A percentile compares a stretch with the other conserved stretches of the same genome.
Conservation (phyloP, 2,329 filamentous ascomycete species). For the Cladosporium sphaerospermum region DNA sequence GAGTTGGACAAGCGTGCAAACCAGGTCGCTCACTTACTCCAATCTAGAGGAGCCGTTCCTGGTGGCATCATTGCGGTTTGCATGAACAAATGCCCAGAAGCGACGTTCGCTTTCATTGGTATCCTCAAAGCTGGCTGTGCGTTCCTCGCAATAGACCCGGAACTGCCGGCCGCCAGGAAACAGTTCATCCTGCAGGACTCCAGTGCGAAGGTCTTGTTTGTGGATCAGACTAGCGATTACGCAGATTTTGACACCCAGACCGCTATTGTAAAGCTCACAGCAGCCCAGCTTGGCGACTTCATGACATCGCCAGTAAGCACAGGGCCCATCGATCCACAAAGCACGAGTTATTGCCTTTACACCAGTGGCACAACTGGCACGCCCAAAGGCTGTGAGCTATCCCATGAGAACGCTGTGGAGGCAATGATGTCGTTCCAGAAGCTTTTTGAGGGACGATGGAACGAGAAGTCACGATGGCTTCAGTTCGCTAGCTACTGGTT, state of each 20-base stretch:
- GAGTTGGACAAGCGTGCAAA: slow-evolving; percentile 67
- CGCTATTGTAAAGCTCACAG: slow-evolving; percentile 13
- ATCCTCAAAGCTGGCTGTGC: slow-evolving; percentile 76
- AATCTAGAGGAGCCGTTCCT: slow-evolving; percentile 40
- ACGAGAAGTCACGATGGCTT: slow-evolving; percentile 67
- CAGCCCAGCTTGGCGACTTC: slow-evolving; percentile 12
- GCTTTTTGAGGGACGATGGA: slow-evolving; percentile 71
- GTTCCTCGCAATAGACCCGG: slow-evolving; percentile 74
- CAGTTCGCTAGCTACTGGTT: slow-evolving; percentile 95
- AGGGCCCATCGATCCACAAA: slow-evolving; percentile 38
- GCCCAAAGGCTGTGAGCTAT: slow-evolving; percentile 83
- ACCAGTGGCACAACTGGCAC: slow-evolving; percentile 82
- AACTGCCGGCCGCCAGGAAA: slow-evolving; percentile 65
- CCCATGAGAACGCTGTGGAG: slow-evolving; percentile 82
- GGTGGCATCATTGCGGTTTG: slow-evolving; percentile 67
- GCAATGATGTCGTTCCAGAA: slow-evolving; percentile 81
- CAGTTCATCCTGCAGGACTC: slow-evolving; percentile 75
- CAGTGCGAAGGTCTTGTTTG: slow-evolving; percentile 43
- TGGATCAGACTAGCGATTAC: slow-evolving; percentile 41
- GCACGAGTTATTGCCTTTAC: slow-evolving; percentile 76
- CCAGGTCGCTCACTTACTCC: slow-evolving; percentile 61
- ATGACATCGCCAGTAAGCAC: slow-evolving; percentile 30
- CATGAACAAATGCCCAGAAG: slow-evolving; percentile 80
- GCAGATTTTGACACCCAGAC: slow-evolving; percentile 14
- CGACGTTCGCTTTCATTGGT: slow-evolving; percentile 74